Conservation (phyloP, 2,329 filamentous ascomycete genomes). For the Ophiocordyceps sinensis region DNA sequence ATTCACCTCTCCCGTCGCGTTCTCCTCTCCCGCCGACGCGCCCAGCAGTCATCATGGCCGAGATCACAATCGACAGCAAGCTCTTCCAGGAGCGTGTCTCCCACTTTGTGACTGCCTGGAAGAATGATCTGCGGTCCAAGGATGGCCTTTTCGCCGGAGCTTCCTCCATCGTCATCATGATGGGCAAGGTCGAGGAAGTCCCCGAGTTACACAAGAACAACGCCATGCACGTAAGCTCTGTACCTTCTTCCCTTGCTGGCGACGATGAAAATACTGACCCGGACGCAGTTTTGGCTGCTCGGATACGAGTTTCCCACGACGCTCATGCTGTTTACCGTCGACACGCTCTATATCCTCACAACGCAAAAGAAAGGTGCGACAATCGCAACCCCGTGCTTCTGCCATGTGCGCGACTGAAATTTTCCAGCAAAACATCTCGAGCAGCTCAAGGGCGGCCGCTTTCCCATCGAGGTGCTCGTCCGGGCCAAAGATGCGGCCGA, state of each 20-base stretch:
- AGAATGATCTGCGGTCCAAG: slow-evolving; percentile 81
- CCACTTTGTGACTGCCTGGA: slow-evolving; percentile 83
- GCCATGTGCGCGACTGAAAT: slow-evolving; percentile 14
- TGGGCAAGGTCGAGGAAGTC: slow-evolving; percentile 87
- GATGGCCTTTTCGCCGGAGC: slow-evolving; percentile 77
- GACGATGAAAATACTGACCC: neutral
- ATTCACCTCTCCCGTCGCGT: slow-evolving; percentile 1
- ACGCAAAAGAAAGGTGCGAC: slow-evolving; percentile 84
- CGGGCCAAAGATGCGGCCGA: slow-evolving; percentile 82
- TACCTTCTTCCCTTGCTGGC: neutral
- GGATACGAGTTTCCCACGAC: slow-evolving; percentile 98
- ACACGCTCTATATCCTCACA: slow-evolving; percentile 81
- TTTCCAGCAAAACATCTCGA: slow-evolving; percentile 76
- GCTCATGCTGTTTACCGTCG: slow-evolving; percentile 79
- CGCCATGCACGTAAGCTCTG: slow-evolving; percentile 67
- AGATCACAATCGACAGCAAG: slow-evolving; percentile 91
- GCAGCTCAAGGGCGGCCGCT: slow-evolving; percentile 79
- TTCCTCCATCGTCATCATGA: slow-evolving; percentile 74
- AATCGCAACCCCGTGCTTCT: neutral
- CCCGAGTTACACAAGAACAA: slow-evolving; percentile 90
- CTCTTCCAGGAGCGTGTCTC: slow-evolving; percentile 87
- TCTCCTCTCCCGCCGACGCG: slow-evolving; percentile 11
- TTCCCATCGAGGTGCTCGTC: slow-evolving; percentile 82
- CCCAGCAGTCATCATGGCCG: slow-evolving; percentile 41
- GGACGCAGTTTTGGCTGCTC: slow-evolving; percentile 78